Evolutionary conservation across 2,329 filamentous ascomycete genomes (phyloP), one percentile per base, ranked within the genome.

Genomic region (Blumeriella jaapii): DNA sequence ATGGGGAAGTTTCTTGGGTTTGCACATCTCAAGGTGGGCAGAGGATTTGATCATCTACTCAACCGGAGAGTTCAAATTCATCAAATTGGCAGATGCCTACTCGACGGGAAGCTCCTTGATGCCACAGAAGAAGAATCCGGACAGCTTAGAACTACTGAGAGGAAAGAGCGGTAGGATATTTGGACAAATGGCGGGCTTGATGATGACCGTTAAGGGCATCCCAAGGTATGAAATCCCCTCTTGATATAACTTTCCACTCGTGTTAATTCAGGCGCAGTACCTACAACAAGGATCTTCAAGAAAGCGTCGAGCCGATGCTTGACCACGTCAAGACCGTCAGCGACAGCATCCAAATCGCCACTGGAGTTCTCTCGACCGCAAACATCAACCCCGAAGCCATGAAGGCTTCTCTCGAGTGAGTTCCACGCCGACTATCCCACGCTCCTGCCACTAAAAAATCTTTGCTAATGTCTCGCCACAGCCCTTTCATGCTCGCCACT

Each of bases 11-110:
- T 81, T 79, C 51, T 64, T 93, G 45, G 89, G 83, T 77, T 68
- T 74, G 42, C 84, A 91, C 63, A 68, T 93, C 54, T 87, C 87
- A 62, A 38, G 38, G 14, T 89, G 81, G 77, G 73, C 78, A 3
- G 83, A 93, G 61, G 86, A 94, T 55, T 63, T 93, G 41, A 93
- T 93, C 61, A 71, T 93, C 54, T 87, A 89, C 63, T 78, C 70
- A 15, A 75, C 78, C 6, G 61, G 74, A 38, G 52, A 53, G 56
- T 91, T 89, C 53, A 73, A 75, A 12, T 89, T 84, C 55, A 70
- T 86, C 23, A 68, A 69, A 39, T 61, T 91, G 11, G 80, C 82
- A 6, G 84, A 93, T 54, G 80, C 81, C 1, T 91, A 89, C 59
- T 76, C 71, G 0, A 89, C 83, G 0, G 82, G 82, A 4, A 81